Evolutionary conservation across 352 stramenopile genomes (phyloP), one percentile per base, ranked within the genome.

Genomic region (Phytophthora syringae): DNA sequence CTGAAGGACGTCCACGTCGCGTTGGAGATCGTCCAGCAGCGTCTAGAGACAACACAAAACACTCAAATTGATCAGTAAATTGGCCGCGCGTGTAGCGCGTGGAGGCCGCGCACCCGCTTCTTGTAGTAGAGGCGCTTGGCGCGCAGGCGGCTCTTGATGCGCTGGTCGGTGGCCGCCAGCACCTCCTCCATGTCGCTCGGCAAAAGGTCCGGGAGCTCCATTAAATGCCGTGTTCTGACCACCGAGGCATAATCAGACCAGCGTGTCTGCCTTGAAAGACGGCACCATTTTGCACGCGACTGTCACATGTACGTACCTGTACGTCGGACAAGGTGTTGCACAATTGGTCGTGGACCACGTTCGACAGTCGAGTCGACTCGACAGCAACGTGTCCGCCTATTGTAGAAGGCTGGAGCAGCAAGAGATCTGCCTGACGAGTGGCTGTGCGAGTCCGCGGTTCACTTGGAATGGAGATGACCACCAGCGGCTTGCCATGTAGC

Each of bases 111-210:
- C 70, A 92, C 84, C 45, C 83, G 68, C 32, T 89, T 89, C 69
- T 86, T 85, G 74, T 92, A 88, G 81, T 92, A 92, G 49, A 83
- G 80, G 9, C 80, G 77, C 66, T 89, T 88, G 66, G 85, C 84
- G 37, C 86, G 74, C 39, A 88, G 69, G 5, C 84, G 80, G 57
- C 86, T 83, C 56, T 84, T 86, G 34, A 72, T 75, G 24, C 70
- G 82, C 30, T 84, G 67, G 25, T 82, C 70, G 12, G 68, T 51
- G 48, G 74, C 64, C 32, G 47, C 52, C 11, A 68, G 45, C 25
- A 64, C 39, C 11, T 68, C 52, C n/a, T 59, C 28, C 25, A 69
- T 27, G 45, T 64, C 45, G 28, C 30, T 58, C 1, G 52, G 43
- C 24, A 67, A 32, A n/a, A n/a, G n/a, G 43, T 67, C 55, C 1